Percentiles rank a stretch among this genome's conserved stretches.
These are phyloP conservation scores for Hypholoma sublateritium DNA, from an alignment of 768 basidiomycete genomes.

Conservation along the genomic window DNA sequence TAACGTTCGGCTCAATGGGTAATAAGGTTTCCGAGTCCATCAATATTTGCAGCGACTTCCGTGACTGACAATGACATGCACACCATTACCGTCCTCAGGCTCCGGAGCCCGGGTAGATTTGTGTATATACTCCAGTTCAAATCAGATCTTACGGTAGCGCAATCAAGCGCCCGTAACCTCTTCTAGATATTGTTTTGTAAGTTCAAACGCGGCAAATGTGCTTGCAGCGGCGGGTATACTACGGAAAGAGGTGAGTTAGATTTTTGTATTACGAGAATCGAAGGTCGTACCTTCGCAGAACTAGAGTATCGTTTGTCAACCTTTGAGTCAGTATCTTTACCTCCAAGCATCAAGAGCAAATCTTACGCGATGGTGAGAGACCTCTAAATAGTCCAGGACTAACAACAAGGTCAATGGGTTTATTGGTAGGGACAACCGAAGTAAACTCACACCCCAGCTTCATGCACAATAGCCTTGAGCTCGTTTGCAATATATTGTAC, in stretches of 20 bases:
- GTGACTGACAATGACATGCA: too few species aligned
- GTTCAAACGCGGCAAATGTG: constrained; percentile 88
- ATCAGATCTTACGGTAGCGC: too few species aligned
- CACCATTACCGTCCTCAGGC: too few species aligned
- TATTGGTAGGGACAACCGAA: background rate
- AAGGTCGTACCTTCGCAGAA: constrained; percentile 56
- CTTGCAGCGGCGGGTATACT: constrained; percentile 91
- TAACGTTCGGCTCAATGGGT: too few species aligned
- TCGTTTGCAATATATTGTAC: constrained; percentile 77
- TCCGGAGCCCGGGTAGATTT: background rate
- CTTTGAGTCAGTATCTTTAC: background rate
- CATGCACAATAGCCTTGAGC: constrained; percentile 60
- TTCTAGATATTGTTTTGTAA: constrained; percentile 40
- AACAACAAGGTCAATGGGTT: background rate
- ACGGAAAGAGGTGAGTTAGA: constrained; percentile 2
- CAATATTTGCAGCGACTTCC: too few species aligned
- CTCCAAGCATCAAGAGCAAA: background rate
- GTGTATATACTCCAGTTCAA: background rate
- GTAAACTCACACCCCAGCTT: constrained; percentile 68
- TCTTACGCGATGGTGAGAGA: constrained; percentile 74
- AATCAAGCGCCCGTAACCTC: background rate
- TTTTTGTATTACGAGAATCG: background rate
- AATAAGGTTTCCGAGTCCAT: too few species aligned
- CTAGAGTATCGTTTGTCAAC: constrained; percentile 28
- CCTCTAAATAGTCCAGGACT: constrained; percentile 72